Percentiles rank a stretch among this genome's conserved stretches.
Evolutionary conservation across 208 protist genomes (phyloP).

Genomic region (Ichthyophonus hoferi): DNA sequence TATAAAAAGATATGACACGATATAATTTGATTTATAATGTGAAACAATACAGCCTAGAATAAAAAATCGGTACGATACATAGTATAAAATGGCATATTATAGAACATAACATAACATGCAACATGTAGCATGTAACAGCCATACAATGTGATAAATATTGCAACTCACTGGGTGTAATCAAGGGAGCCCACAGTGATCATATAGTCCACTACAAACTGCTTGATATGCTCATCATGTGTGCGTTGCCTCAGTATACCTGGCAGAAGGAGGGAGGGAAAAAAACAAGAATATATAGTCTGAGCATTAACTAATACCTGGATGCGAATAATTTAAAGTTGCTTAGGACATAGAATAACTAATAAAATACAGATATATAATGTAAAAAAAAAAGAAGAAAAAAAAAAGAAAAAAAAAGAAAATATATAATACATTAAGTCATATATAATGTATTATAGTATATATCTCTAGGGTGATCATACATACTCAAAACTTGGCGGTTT

Average conservation of each 20-base stretch:
- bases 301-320: neutral
- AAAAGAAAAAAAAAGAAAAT: neutral
- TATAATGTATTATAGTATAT: too few relatives aligned
- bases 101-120: too few relatives aligned
- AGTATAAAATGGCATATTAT: too few relatives aligned
- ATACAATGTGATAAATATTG: too few relatives aligned
- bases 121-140: too few relatives aligned
- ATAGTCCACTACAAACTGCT: slow-evolving; percentile 33
- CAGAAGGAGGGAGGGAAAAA: neutral
- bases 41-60: too few relatives aligned
- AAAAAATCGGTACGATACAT: too few relatives aligned
- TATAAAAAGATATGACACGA: too few relatives aligned
- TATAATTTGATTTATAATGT: too few relatives aligned
- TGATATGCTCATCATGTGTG: neutral
- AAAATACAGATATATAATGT: neutral
- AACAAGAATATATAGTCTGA: neutral
- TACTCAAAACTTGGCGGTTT: slow-evolving; percentile 52
- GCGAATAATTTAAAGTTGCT: neutral
- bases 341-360: neutral
- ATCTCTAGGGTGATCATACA: too few relatives aligned
- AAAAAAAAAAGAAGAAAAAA: neutral
- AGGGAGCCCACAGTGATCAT: slow-evolving; percentile 55
- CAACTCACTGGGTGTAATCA: slow-evolving; percentile 49
- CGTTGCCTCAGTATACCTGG: neutral
- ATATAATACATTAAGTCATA: neutral